Evolutionary conservation across 2,329 filamentous ascomycete genomes (phyloP).

Genomic region (Clarireedia hainanense): DNA sequence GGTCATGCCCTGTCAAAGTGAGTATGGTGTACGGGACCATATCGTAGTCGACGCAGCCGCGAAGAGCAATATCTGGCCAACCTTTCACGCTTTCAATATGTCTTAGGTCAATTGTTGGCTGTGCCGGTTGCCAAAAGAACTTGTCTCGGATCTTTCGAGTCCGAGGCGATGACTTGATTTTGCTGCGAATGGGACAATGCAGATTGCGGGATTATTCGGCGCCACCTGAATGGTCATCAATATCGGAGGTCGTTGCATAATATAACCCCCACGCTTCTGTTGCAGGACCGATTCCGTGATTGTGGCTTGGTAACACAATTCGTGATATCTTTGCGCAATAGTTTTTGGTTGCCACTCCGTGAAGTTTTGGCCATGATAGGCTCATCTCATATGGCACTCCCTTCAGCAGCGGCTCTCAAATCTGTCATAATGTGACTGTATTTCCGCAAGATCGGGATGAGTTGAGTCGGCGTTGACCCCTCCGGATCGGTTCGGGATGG

Average conservation of each 20-base stretch:
- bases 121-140: too few species aligned
- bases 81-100: too few species aligned
- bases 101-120: too few species aligned
- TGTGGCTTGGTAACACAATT: conserved; percentile 1
- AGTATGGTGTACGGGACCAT: too few species aligned
- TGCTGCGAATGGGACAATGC: not conserved
- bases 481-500: not conserved
- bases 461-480: not conserved
- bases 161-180: not conserved
- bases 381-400: not conserved
- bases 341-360: too few species aligned
- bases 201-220: not conserved
- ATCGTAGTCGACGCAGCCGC: too few species aligned
- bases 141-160: too few species aligned
- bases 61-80: too few species aligned
- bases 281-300: not conserved
- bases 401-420: not conserved
- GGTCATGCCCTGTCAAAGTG: too few species aligned
- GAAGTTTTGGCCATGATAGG: not conserved
- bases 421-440: conserved; percentile 4
- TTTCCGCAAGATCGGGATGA: not conserved
- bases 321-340: conserved; percentile 2
- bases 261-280: conserved; percentile 2
- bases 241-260: conserved; percentile 2
- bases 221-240: not conserved